These are phyloP conservation scores for Colletotrichum sojae DNA, from an alignment of 2,329 filamentous ascomycete species.

Conservation along the genomic window DNA sequence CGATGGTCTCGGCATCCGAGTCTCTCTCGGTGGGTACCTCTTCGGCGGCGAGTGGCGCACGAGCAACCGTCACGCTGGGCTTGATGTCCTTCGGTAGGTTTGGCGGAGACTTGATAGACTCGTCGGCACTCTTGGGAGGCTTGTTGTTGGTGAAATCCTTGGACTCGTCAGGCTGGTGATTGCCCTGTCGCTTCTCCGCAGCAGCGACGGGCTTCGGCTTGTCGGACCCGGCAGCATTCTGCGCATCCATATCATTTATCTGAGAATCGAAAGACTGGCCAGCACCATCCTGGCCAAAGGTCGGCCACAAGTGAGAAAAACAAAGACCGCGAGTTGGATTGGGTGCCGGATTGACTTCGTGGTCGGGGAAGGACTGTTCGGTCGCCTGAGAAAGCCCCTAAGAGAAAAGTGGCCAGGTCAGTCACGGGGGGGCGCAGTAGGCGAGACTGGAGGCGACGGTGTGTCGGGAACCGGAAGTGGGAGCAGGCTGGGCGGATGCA, in stretches of 20 bases:
- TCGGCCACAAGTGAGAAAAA: conserved; percentile 49
- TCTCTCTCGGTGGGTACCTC: conserved; percentile 68
- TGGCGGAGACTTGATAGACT: conserved; percentile 36
- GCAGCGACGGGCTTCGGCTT: conserved; percentile 72
- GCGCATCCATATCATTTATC: conserved; percentile 79
- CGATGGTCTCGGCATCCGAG: conserved; percentile 81
- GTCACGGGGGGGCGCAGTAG: conserved; percentile 31
- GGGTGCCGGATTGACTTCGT: conserved; percentile 31
- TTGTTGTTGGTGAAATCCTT: conserved; percentile 40
- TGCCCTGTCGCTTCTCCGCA: conserved; percentile 59
- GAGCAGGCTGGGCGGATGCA: conserved; percentile 19
- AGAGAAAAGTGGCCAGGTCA: conserved; percentile 37
- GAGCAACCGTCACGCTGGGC: conserved; percentile 46
- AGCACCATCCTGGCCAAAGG: conserved; percentile 72
- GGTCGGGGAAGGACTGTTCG: conserved; percentile 19
- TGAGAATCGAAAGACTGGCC: conserved; percentile 63
- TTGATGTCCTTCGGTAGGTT: conserved; percentile 36
- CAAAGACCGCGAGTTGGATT: conserved; percentile 26
- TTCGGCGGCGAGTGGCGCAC: conserved; percentile 52
- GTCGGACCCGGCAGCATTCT: conserved; percentile 76
- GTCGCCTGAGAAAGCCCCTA: conserved; percentile 37
- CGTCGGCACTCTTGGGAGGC: conserved; percentile 26
- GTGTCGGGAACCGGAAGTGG: neutral
- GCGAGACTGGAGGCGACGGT: conserved; percentile 14
- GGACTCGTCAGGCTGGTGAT: conserved; percentile 43